Evolutionary conservation across 768 basidiomycete species (phyloP).

Genomic region (Tylopilus balloui): DNA sequence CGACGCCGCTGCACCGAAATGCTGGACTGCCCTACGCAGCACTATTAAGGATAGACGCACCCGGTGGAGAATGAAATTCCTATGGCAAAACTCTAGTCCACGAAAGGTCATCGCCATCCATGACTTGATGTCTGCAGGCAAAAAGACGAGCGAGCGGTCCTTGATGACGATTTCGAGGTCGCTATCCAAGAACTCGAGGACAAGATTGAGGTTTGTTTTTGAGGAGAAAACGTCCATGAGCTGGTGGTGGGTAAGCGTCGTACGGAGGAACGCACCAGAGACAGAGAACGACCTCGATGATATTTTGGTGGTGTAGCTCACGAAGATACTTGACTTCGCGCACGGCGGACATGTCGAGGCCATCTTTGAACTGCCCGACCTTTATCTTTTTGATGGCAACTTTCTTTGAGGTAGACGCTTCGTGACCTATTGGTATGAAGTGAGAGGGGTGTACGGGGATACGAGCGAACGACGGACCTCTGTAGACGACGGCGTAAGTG

Average conservation of each 20-base stretch:
- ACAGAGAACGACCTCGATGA: conserved; percentile 69
- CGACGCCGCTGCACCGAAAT: background rate
- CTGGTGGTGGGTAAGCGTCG: conserved; percentile 38
- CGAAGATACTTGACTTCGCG: conserved; percentile 97
- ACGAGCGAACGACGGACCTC: conserved; percentile 46
- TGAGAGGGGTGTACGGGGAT: background rate
- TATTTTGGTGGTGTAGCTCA: conserved; percentile 89
- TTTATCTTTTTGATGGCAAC: conserved; percentile 99
- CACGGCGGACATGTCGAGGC: conserved; percentile 97
- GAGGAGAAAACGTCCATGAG: conserved; percentile 95
- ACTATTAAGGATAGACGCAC: conserved; percentile 43
- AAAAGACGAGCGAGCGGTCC: conserved; percentile 86
- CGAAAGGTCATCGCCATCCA: conserved; percentile 99
- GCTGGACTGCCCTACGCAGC: conserved; percentile 8
- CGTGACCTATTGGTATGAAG: conserved; percentile 49
- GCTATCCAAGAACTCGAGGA: conserved; percentile 92
- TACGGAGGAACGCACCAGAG: background rate
- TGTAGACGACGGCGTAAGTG: conserved; percentile 94
- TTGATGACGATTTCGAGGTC: conserved; percentile 97
- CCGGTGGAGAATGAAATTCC: conserved; percentile 90
- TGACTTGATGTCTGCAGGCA: conserved; percentile 94
- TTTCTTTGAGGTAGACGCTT: conserved; percentile 69
- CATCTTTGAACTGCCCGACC: conserved; percentile 94
- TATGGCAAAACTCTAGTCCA: conserved; percentile 96
- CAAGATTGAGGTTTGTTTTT: conserved; percentile 94